phyloP scores from a whole-genome alignment of 805 yeast genomes.

The Kazachstania kunashirensis region DNA sequence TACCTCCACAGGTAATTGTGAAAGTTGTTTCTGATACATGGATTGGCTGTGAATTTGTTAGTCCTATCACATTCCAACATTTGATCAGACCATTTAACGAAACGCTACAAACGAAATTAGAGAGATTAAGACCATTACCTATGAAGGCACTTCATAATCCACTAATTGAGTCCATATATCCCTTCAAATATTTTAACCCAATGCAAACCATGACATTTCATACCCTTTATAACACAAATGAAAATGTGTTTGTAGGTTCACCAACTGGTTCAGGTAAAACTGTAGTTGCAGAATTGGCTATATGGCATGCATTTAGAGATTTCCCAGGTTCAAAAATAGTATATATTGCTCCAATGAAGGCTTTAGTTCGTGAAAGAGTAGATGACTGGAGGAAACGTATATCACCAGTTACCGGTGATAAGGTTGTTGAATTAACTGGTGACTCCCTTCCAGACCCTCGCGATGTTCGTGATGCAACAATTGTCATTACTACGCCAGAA shows the following conservation, averaged over 20 bases:
- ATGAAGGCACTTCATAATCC: conserved; percentile 64
- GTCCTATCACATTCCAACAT: conserved; percentile 80
- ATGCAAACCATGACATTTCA: conserved; percentile 98
- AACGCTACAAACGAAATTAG: conserved; percentile 70
- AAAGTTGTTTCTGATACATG: conserved; percentile 76
- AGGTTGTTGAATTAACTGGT: conserved; percentile 84
- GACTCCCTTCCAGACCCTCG: conserved; percentile 83
- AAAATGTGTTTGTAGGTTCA: conserved; percentile 85
- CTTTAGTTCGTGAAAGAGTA: conserved; percentile 92
- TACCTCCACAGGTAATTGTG: conserved; percentile 82
- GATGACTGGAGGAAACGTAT: conserved; percentile 76
- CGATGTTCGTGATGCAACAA: conserved; percentile 74
- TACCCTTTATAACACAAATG: conserved; percentile 67
- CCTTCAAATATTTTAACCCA: conserved; percentile 85
- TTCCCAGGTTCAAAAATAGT: conserved; percentile 79
- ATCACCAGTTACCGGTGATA: conserved; percentile 84
- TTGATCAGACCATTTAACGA: conserved; percentile 82
- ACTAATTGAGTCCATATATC: conserved; percentile 59
- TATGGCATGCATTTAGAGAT: conserved; percentile 89
- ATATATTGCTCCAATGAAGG: conserved; percentile 89
- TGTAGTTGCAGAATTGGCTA: conserved; percentile 91
- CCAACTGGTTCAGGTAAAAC: conserved; percentile 99
- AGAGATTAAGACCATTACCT: conserved; percentile 80
- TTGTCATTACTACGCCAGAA: conserved; percentile 90
- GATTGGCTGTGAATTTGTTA: conserved; percentile 75